phyloP scores from a whole-genome alignment of 768 basidiomycete genomes.

The Atractiella rhizophila region DNA sequence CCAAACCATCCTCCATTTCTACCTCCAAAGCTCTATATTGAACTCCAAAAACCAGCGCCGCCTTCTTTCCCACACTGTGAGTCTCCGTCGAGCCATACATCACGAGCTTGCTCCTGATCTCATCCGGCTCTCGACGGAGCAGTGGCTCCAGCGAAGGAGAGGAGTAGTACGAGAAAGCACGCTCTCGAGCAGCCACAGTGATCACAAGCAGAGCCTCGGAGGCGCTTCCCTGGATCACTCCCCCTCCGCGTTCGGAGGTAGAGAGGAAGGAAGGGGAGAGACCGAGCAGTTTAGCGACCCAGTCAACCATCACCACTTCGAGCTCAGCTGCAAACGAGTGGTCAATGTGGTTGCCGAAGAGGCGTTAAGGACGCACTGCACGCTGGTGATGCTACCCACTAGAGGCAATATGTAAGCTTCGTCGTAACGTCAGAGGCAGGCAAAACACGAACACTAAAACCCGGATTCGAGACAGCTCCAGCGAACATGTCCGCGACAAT shows the following conservation, averaged over 20 bases:
- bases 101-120: conserved; percentile 34
- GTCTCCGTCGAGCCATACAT: conserved; percentile 79
- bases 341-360: conserved; percentile 69
- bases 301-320: conserved; percentile 41
- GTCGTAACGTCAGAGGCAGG: no score
- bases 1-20: conserved; percentile 34
- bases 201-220: conserved; percentile 58
- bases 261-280: conserved; percentile 44
- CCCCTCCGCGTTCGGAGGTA: conserved; percentile 45
- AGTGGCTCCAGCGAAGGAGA: conserved; percentile 29
- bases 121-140: not conserved
- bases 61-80: conserved; percentile 56
- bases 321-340: not conserved
- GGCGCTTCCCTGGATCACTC: conserved; percentile 51
- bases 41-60: conserved; percentile 56
- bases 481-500: conserved; percentile 60
- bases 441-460: no score
- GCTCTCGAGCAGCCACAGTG: conserved; percentile 48
- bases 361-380: conserved; percentile 18
- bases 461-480: conserved; percentile 48
- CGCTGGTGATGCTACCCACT: no score
- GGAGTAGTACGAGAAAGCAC: conserved; percentile 21
- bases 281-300: conserved; percentile 61
- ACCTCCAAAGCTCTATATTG: conserved; percentile 47
- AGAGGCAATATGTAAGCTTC: no score